Conservation (phyloP, 1,284 basidiomycete genomes). For the Quambalaria eucalypti region DNA sequence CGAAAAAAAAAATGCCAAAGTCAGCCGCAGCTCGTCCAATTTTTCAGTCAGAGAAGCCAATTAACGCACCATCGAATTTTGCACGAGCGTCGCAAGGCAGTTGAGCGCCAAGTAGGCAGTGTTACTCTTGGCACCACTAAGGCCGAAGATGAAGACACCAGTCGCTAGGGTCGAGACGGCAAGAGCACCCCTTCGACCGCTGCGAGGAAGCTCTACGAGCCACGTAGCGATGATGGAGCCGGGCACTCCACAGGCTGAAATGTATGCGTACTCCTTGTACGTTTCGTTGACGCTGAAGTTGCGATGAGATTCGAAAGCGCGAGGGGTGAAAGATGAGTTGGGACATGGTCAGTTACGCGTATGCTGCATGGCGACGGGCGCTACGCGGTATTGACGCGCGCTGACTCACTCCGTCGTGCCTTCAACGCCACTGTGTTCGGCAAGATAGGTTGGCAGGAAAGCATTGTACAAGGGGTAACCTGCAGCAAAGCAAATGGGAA, state of each 20-base stretch:
- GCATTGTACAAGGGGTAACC: conserved; percentile 45
- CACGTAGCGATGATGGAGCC: conserved; percentile 42
- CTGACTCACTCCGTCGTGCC: too few species aligned
- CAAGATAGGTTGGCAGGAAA: conserved; percentile 41
- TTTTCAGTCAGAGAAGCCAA: neutral
- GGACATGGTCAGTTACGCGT: too few species aligned
- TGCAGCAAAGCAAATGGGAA: too few species aligned
- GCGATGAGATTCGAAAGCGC: too few species aligned
- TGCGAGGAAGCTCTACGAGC: conserved; percentile 41
- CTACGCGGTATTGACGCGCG: too few species aligned
- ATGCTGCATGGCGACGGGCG: too few species aligned
- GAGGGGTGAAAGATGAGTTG: too few species aligned
- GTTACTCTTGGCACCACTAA: conserved; percentile 27
- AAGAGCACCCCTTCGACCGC: conserved; percentile 41
- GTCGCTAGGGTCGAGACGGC: conserved; percentile 41
- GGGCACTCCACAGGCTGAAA: conserved; percentile 43
- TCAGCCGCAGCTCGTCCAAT: neutral
- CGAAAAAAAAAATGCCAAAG: neutral
- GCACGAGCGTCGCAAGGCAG: conserved; percentile 31
- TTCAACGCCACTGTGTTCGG: neutral
- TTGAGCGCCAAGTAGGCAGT: conserved; percentile 35
- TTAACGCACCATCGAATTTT: conserved; percentile 25
- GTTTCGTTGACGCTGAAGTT: conserved; percentile 6
- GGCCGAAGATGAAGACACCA: conserved; percentile 44
- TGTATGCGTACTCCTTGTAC: conserved; percentile 43